Percentiles rank a stretch among this genome's conserved stretches.
These are phyloP conservation scores for Scolecobasidium constrictum DNA, from an alignment of 2,329 filamentous ascomycete species.

Conservation along the genomic window DNA sequence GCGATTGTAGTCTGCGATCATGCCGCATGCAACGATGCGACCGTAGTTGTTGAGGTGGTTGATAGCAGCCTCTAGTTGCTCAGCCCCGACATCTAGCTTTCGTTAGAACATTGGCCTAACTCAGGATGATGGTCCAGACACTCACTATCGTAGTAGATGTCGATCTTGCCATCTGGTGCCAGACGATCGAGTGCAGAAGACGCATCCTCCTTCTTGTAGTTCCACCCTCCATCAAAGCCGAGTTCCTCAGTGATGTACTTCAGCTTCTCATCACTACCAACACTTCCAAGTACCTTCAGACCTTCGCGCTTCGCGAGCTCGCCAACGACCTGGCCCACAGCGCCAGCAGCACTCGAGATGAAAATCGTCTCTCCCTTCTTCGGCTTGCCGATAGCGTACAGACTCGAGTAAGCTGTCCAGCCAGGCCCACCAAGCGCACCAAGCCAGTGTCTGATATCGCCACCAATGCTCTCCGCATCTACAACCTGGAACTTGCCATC, in stretches of 20 bases:
- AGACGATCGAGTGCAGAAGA: constrained; percentile 56
- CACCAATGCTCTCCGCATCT: constrained; percentile 42
- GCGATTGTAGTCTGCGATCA: constrained; percentile 71
- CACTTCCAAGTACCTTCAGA: constrained; percentile 66
- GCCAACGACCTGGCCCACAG: constrained; percentile 73
- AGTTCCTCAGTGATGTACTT: constrained; percentile 62
- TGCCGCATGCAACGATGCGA: constrained; percentile 48
- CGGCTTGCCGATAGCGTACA: constrained; percentile 65
- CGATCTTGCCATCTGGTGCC: constrained; percentile 59
- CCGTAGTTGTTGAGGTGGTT: constrained; percentile 53
- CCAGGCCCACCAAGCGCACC: constrained; percentile 72
- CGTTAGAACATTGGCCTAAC: not conserved
- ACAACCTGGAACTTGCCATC: constrained; percentile 44
- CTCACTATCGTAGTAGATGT: constrained; percentile 66
- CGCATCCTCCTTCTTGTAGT: constrained; percentile 77
- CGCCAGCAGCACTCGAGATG: constrained; percentile 67
- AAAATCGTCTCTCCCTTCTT: constrained; percentile 75
- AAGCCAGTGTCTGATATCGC: constrained; percentile 54
- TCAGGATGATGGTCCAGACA: not conserved
- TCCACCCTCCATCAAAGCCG: constrained; percentile 65
- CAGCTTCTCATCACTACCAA: constrained; percentile 70
- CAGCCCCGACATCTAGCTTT: constrained; percentile 51
- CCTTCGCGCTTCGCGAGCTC: constrained; percentile 76
- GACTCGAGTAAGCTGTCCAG: constrained; percentile 61
- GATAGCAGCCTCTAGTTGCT: constrained; percentile 60